Percentiles rank a stretch among this genome's conserved stretches.
Conservation (phyloP, 306 rosid genomes). For the apple (Malus domestica) region ASM211411v1 NC_041797.1:2094001-2094500, state of each 20-base stretch:
- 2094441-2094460: slow-evolving; percentile 61
- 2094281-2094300: no score
- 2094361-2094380: slow-evolving; percentile 48
- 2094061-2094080: not conserved
- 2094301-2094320: no score
- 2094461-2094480: slow-evolving; percentile 46
- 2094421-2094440: slow-evolving; percentile 78
- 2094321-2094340: no score
- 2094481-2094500: slow-evolving; percentile 47
- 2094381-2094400: slow-evolving; percentile 62
- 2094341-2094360: slow-evolving; percentile 15
- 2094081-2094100: not conserved
- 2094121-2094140: not conserved
- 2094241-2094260: not conserved
- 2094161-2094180: not conserved
- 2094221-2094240: not conserved
- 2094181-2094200: not conserved
- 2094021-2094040: not conserved
- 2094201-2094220: not conserved
- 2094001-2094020: not conserved
- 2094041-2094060: slow-evolving; percentile 1
- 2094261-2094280: not conserved
- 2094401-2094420: slow-evolving; percentile 69
- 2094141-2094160: not conserved
- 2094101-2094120: not conserved